Evolutionary conservation across 140 eudicot genomes (phyloP).

Genomic region (Anethum foeniculum): DNA sequence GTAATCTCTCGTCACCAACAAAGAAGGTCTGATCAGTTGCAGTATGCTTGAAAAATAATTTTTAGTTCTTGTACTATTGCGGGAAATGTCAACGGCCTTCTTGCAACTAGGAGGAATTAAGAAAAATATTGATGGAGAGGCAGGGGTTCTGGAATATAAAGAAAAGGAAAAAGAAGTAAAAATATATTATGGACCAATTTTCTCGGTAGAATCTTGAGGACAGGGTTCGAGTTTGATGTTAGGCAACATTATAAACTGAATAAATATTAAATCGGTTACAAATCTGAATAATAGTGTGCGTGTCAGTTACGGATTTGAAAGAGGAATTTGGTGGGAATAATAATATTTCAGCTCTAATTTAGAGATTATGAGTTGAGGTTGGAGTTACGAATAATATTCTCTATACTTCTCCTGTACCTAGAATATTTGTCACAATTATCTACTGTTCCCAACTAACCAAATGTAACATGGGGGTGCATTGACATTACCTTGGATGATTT

Average conservation of each 20-base stretch:
- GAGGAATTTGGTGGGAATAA: too few relatives aligned
- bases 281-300: too few relatives aligned
- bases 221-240: too few relatives aligned
- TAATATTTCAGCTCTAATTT: too few relatives aligned
- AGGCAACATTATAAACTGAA: too few relatives aligned
- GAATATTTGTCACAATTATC: too few relatives aligned
- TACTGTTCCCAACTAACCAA: background rate
- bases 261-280: too few relatives aligned
- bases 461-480: background rate
- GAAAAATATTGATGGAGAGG: background rate
- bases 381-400: too few relatives aligned
- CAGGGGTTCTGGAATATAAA: background rate
- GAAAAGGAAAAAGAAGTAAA: background rate
- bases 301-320: too few relatives aligned
- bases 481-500: background rate
- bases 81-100: background rate
- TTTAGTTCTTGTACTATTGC: too few relatives aligned
- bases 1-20: background rate
- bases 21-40: background rate
- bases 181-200: background rate
- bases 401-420: too few relatives aligned
- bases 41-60: background rate
- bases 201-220: background rate
- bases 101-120: background rate
- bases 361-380: too few relatives aligned